Percentiles rank a stretch among this genome's conserved stretches.
Conservation (phyloP, 495 filamentous ascomycete genomes). For the Aspergillus hancockii region DNA sequence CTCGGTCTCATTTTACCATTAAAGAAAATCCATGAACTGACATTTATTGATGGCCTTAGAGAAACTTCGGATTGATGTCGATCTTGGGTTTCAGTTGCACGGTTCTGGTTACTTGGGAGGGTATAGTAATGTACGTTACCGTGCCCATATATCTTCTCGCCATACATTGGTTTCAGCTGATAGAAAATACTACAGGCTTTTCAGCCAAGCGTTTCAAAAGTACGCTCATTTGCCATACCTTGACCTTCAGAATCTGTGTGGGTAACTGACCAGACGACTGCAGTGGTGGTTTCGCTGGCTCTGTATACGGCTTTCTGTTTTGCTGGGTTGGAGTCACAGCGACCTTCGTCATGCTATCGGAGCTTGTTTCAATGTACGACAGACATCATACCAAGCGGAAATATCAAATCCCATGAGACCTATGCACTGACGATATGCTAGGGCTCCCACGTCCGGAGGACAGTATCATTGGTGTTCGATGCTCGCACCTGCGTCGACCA, state of each 20-base stretch:
- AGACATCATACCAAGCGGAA: not conserved
- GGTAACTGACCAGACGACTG: not conserved
- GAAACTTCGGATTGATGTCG: not conserved
- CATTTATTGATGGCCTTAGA: not conserved
- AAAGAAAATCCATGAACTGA: not conserved
- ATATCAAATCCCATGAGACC: not conserved
- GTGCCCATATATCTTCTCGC: not conserved
- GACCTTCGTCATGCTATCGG: not conserved
- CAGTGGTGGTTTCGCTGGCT: not conserved
- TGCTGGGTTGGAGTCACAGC: not conserved
- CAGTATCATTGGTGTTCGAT: conserved; percentile 53
- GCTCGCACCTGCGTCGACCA: conserved; percentile 41
- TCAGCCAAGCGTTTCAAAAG: not conserved
- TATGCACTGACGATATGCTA: not conserved
- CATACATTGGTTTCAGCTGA: too few species aligned
- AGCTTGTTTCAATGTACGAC: not conserved
- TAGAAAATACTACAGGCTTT: not conserved
- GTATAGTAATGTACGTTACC: not conserved
- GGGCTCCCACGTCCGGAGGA: conserved; percentile 28
- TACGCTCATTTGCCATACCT: not conserved
- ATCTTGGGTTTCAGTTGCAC: not conserved
- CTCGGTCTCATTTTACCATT: too few species aligned
- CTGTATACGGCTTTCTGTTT: not conserved
- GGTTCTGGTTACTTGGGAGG: not conserved
- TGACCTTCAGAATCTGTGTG: not conserved